Base-by-base conservation (phyloP, 1,284 basidiomycete genomes). In the Ceratobasidium sp. region DNA sequence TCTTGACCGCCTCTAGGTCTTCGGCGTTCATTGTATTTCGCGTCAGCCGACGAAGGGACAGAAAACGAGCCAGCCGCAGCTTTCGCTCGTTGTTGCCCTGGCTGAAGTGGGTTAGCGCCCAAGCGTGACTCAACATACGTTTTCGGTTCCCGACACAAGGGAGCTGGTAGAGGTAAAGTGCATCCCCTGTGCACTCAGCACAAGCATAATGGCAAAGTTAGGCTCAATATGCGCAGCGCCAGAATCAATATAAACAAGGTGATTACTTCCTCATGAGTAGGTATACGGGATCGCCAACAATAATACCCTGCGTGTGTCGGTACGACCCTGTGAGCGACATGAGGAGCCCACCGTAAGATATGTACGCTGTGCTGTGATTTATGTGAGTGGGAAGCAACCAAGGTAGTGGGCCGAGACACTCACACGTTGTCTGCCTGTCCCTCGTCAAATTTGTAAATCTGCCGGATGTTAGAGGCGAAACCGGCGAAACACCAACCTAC, bases 391-490 rank as follows among this genome's bases (percentile, higher is more conserved):
- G 73, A 40, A 78, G 22, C 78, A 77, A 57, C 34, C 46, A 40
- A 17, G 19, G 46, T 56, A 17, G 59, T 25, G 37, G 32, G 65
- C 32, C 61, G 19, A 11, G n/a, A 66, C n/a, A 86, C 91, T 73
- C 85, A 94, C 92, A 96, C 95, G 81, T 91, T 89, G 80, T 96
- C 95, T 54, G 90, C 88, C 29, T 90, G 90, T 79, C 92, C 93
- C 37, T 95, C 92, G 83, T 99, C 97, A 83, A 98, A 98, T 83
- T 97, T 96, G 88, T 99, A 99, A 64, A 99, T 93, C 95, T 97
- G 32, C 22, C 15, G 54, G 19, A 56, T 34, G 64, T 62, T 65
- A 71, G 49, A 37, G 56, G 57, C 40, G 29, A 13, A 61, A 69
- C 44, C 19, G 74, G n/a, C 32, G 6, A 54, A 32, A 40, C 67